Evolutionary conservation across 2,329 filamentous ascomycete species (phyloP).

Genomic region (Aspergillus sp.): DNA sequence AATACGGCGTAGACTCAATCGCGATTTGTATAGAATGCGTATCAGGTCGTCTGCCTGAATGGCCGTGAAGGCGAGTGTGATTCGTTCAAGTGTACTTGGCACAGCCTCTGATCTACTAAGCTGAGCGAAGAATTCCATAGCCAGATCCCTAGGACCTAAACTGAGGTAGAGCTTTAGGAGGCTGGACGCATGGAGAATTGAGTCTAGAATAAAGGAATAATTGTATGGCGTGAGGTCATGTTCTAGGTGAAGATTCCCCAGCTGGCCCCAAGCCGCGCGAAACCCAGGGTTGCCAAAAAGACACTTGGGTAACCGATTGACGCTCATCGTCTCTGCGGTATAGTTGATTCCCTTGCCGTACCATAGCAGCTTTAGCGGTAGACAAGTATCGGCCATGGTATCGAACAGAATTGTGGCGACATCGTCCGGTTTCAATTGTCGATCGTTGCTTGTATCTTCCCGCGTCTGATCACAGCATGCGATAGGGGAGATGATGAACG

Average conservation of each 20-base stretch:
- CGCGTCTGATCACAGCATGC: background rate
- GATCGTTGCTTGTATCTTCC: background rate
- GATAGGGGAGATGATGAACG: constrained; percentile 12
- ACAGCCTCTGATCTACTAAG: background rate
- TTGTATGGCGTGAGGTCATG: constrained; percentile 11
- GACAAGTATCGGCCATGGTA: constrained; percentile 7
- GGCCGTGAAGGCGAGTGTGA: constrained; percentile 4
- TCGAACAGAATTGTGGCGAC: constrained; percentile 7
- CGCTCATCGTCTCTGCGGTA: constrained; percentile 7
- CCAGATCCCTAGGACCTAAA: constrained; percentile 6
- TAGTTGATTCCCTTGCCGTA: constrained; percentile 13
- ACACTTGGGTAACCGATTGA: constrained; percentile 7
- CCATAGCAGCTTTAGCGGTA: constrained; percentile 12
- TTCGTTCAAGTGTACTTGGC: constrained; percentile 5
- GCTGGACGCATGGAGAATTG: constrained; percentile 4
- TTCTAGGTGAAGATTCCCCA: constrained; percentile 13
- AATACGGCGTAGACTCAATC: constrained; percentile 1
- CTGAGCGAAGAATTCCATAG: constrained; percentile 11
- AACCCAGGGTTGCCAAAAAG: constrained; percentile 8
- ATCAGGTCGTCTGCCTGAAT: constrained; percentile 5
- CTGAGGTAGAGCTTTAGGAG: constrained; percentile 12
- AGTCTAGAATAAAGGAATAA: constrained; percentile 10
- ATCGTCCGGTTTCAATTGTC: constrained; percentile 10
- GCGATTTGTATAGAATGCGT: constrained; percentile 2
- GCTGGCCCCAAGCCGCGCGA: constrained; percentile 1